Evolutionary conservation across 768 basidiomycete species (phyloP).

Genomic region (Mycena vulgaris): DNA sequence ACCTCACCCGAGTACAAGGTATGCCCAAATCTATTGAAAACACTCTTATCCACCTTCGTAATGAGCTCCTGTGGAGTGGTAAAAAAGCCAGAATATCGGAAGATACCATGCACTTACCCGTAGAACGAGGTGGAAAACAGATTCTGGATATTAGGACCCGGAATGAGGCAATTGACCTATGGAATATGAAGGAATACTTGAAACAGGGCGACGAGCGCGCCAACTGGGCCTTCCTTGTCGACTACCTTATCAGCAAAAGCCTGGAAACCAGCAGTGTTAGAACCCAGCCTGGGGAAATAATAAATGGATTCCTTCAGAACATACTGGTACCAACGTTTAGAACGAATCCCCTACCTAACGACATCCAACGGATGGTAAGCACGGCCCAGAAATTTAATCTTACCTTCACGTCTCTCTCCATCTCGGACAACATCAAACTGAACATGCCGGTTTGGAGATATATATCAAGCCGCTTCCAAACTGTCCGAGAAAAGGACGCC

Average conservation of each 20-base stretch:
- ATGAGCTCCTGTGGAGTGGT: too few relatives aligned
- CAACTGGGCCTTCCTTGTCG: slow-evolving; percentile 2
- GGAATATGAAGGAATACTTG: slow-evolving; percentile 4
- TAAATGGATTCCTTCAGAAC: slow-evolving; percentile 1
- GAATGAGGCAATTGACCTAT: background rate
- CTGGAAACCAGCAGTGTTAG: background rate
- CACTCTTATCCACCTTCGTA: too few relatives aligned
- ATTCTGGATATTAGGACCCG: too few relatives aligned
- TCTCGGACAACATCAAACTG: background rate
- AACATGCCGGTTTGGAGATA: too few relatives aligned
- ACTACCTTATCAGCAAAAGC: background rate
- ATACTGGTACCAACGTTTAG: background rate
- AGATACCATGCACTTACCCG: too few relatives aligned
- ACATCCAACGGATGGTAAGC: background rate
- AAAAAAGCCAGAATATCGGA: too few relatives aligned
- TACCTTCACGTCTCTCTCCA: background rate
- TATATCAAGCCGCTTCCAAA: too few relatives aligned
- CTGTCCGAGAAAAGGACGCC: too few relatives aligned
- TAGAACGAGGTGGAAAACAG: too few relatives aligned
- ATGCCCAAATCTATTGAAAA: too few relatives aligned
- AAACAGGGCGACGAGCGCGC: background rate
- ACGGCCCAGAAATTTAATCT: background rate
- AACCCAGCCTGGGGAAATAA: background rate
- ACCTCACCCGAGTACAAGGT: too few relatives aligned
- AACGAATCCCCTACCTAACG: background rate